Evolutionary conservation across 2,329 filamentous ascomycete species (phyloP), one percentile per base, ranked within the genome.

Genomic region (Diaporthe caulivora): DNA sequence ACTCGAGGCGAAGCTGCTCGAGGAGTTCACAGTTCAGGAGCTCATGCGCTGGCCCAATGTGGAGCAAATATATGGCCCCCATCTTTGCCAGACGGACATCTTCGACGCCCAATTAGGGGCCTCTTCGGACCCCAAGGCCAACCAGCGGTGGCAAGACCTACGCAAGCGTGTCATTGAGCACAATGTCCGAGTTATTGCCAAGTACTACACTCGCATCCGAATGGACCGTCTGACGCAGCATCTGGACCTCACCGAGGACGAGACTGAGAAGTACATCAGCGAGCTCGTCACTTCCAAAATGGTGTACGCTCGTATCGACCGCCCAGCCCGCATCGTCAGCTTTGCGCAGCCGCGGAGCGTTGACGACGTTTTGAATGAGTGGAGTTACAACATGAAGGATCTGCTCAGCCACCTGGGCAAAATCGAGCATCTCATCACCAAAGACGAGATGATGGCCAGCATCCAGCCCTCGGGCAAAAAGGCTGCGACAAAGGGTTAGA

Each of bases 381-480:
- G 97, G 97, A 98, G 95, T 82, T 93, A 94, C 80, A 98, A 98
- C 84, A 98, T 83, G 91, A 83, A 83, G 80, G 94, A 91, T 79
- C 84, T 96, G 79, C 84, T 96, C 73, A 93, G 92, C n/a, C 84
- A 94, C 74, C 81, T 96, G 78, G 94, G 95, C 87, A 87, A 94
- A 67, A 97, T 99, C 75, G 97, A 99, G 81, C 97, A 99, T 83
- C 88, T 99, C 80, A 99, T 99, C 80, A 99, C 97, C 71, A 98
- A 98, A 89, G 97, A 99, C 86, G 97, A 99, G 88, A 99, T 99
- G 97, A 99, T 99, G 97, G 97, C 97, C 53, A 90, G 95, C 74
- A 98, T 99, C 80, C 93, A 97, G 83, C 94, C 94, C 24, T 75
- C 74, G 24, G 72, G 71, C n/a, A 75, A 75, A 55, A 75, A 75